Evolutionary conservation across 164 flowering plant genomes (phyloP), one percentile per base, ranked within the genome.

Genomic region (Berberis vulgaris): DNA sequence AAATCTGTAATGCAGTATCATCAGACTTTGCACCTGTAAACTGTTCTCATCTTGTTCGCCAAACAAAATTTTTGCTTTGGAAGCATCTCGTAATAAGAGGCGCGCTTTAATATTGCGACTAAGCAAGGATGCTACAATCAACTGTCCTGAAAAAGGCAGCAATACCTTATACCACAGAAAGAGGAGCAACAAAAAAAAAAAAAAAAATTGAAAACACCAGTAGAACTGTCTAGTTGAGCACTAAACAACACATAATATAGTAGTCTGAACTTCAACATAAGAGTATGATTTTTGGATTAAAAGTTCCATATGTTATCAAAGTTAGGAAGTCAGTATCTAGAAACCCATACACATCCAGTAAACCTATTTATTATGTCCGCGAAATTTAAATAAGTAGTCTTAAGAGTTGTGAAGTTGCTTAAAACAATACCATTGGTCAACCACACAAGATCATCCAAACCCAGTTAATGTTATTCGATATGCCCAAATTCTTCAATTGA

Each of bases 111-210:
- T 80, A 57, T 87, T 84, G 65, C 89, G 79, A 47, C 67, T 70
- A 2, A 94, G 82, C 78, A 94, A 77, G 52, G 97, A 90, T 70
- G 98, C 97, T 39, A 88, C 98, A 8, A 90, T 75, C 71, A 94
- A 69, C 80, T 90, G 98, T 72, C 98, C 98, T 93, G 87, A 8
- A 71, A 74, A 38, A 50, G 10, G 63, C 43, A 52, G 39, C 4
- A 60, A 41, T 47, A 44, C 62, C 7, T 42, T 38, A 58, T 62
- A 7, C 13, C 38, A 41, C 45, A 41, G 43, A 8, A 61, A 61
- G 54, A 41, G 62, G 62, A 59, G 43, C 12, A 9, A 8, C n/a
- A 60, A 45, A 53, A 6, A 1, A 58, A 41, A 26, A 40, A 49
- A 10, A 4, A 5, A 66, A 41, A 40, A 5, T n/a, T 40, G 6